Base-by-base conservation (phyloP, 2,329 filamentous ascomycete genomes). In the Apiospora hydei region DNA sequence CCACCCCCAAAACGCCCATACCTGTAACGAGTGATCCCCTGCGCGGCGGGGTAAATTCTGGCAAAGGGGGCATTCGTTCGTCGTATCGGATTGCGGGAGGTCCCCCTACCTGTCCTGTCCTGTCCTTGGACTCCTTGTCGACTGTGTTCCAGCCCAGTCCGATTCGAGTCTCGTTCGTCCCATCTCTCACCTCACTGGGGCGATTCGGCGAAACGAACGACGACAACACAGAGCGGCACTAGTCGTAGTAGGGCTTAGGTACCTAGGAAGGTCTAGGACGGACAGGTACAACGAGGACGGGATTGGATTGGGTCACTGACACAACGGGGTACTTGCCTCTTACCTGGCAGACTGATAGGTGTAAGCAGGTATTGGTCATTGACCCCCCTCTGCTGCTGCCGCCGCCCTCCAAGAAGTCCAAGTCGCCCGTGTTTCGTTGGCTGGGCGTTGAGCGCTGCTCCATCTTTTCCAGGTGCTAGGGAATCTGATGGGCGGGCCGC, bases 21-120 rank as follows among this genome's bases (percentile, higher is more conserved):
- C 75, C 73, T 74, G 71, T 74, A 73, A 73, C 69, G 73, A 74
- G 72, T 75, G 77, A 75, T 30, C 72, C 77, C 78, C 78, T 77
- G 77, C 78, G 77, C 78, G 75, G 79, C 78, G 79, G 79, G 79
- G 79, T 80, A 80, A 77, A 77, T 79, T 71, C 34, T 38, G 34
- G 34, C 34, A 2, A 38, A 38, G 5, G 34, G 34, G 34, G 5
- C 70, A 71, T 51, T 68, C 13, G 66, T 53, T 69, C 30, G 34
- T 70, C 72, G 70, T 70, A 71, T 46, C 70, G 67, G 53, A 26
- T 70, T 38, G 26, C 26, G 26, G 47, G 43, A 69, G 57, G 57
- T 64, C 18, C 34, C 34, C 21, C 53, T 46, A 18, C 44, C 44
- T 46, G 44, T 46, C 44, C 13, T 46, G 44, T 5, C 13, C 43